Evolutionary conservation across 164 flowering plant genomes (phyloP), one percentile per base, ranked within the genome.

Genomic region (Aristolochia californica): DNA sequence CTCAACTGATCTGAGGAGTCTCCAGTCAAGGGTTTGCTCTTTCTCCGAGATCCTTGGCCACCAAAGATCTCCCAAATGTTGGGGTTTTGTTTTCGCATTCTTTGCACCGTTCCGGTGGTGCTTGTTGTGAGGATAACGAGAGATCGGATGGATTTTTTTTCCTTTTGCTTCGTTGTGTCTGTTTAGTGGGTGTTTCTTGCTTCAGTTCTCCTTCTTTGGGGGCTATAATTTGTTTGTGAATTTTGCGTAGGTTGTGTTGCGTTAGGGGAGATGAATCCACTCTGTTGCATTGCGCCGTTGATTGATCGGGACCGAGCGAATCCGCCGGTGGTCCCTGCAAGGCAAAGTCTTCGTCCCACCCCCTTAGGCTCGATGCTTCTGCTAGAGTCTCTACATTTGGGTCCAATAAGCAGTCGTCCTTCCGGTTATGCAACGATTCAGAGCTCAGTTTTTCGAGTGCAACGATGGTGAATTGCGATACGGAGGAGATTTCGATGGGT

Each of bases 251-350:
- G 17, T 0, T 58, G 15, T n/a, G 26, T 22, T 58, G 10, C 14
- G 45, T 21, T 10, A 14, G 12, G 16, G 13, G 47, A 38, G 62
- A 91, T 91, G 98, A 91, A 91, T 73, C 98, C 98, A 17, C 74
- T 93, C 25, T 93, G 97, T 88, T 93, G 98, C 91, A 93, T 93
- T 78, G 98, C 98, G 61, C 98, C 98, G 20, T 85, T 97, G 50
- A 67, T 85, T 64, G 97, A 85, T 25, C 82, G 83, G 47, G 98
- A 87, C 60, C 77, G 82, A 62, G 59, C 70, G 34, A 72, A 69
- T 56, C 72, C 84, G 28, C 68, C 70, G 10, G 72, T 63, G 2
- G 72, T 72, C 13, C 34, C 67, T 13, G 51, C 45, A 62, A 45
- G 48, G 59, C 58, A 25, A 23, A 40, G 43, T 23, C 85, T 23